phyloP scores from a whole-genome alignment of 1,284 basidiomycete genomes.

The Chalciporus piperatoides region DNA sequence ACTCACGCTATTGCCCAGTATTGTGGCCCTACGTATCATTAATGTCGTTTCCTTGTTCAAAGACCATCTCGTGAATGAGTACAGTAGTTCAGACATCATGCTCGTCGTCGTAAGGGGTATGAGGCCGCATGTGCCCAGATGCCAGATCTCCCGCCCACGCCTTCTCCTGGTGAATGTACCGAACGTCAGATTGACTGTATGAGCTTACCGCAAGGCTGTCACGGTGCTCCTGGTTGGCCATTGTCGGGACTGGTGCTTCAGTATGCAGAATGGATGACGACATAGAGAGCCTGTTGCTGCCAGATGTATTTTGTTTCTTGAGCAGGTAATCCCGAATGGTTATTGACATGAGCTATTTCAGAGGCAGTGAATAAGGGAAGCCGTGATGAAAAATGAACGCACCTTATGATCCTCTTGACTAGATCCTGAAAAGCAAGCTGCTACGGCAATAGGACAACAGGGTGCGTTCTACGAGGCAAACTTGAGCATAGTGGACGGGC shows the following conservation, averaged over 20 bases:
- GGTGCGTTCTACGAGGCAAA: conserved; percentile 58
- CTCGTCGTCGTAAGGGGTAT: conserved; percentile 30
- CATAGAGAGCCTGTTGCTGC: conserved; percentile 25
- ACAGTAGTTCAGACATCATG: conserved; percentile 21
- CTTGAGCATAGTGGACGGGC: conserved; percentile 6
- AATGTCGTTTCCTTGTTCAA: not conserved
- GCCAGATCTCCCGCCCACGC: conserved; percentile 29
- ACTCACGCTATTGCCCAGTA: not conserved
- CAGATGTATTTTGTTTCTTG: conserved; percentile 47
- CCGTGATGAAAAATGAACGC: conserved; percentile 24
- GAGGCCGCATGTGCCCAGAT: conserved; percentile 24
- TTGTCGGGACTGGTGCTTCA: conserved; percentile 33
- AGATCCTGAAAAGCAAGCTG: conserved; percentile 77
- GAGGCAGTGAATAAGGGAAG: conserved; percentile 4
- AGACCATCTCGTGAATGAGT: conserved; percentile 11
- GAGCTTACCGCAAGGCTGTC: conserved; percentile 34
- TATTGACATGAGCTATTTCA: conserved; percentile 54
- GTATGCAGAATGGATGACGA: conserved; percentile 29
- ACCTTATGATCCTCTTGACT: conserved; percentile 76
- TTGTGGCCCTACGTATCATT: not conserved
- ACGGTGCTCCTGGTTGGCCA: conserved; percentile 32
- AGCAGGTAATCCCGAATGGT: conserved; percentile 67
- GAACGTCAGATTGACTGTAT: conserved; percentile 28
- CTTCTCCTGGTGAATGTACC: conserved; percentile 34
- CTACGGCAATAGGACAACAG: conserved; percentile 76